phyloP scores from a whole-genome alignment of 352 stramenopile species.

The Globisporangium solare region DNA sequence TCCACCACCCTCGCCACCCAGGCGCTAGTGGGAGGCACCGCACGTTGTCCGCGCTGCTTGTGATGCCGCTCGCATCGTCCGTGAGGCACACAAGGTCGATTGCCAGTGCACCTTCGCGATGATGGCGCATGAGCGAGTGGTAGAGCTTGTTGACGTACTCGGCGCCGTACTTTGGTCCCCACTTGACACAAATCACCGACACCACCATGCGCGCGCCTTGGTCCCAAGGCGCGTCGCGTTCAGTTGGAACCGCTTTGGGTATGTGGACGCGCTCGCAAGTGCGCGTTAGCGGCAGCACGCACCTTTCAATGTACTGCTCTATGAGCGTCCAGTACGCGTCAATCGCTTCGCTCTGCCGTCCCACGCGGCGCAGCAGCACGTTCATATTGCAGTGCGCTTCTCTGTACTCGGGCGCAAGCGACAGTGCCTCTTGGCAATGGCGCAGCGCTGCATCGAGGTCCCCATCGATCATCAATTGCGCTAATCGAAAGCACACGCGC shows the following conservation, averaged over 20 bases:
- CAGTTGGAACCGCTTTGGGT: constrained; percentile 94
- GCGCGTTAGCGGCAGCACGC: constrained; percentile 29
- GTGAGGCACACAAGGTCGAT: constrained; percentile 68
- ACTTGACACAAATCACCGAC: constrained; percentile 80
- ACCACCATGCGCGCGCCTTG: constrained; percentile 9
- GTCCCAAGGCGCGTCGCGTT: constrained; percentile 78
- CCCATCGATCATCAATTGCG: constrained; percentile 32
- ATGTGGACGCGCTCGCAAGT: constrained; percentile 29
- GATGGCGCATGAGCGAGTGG: constrained; percentile 24
- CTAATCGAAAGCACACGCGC: constrained; percentile 9
- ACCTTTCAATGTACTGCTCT: constrained; percentile 76
- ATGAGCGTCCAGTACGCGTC: constrained; percentile 49
- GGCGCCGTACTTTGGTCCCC: constrained; percentile 73
- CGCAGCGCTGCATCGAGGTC: constrained; percentile 27
- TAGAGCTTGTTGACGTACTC: constrained; percentile 84
- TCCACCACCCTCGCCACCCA: constrained; percentile 72
- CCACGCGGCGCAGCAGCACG: constrained; percentile 45
- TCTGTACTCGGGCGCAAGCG: constrained; percentile 17
- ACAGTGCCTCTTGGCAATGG: constrained; percentile 33
- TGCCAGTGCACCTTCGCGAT: background rate
- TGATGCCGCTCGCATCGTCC: constrained; percentile 44
- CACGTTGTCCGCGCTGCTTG: constrained; percentile 16
- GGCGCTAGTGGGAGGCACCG: constrained; percentile 21
- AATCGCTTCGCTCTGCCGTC: constrained; percentile 40
- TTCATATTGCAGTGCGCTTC: constrained; percentile 68